These are phyloP conservation scores for Stagonosporopsis chrysanthemi DNA, from an alignment of 2,329 filamentous ascomycete species.

Conservation along the genomic window DNA sequence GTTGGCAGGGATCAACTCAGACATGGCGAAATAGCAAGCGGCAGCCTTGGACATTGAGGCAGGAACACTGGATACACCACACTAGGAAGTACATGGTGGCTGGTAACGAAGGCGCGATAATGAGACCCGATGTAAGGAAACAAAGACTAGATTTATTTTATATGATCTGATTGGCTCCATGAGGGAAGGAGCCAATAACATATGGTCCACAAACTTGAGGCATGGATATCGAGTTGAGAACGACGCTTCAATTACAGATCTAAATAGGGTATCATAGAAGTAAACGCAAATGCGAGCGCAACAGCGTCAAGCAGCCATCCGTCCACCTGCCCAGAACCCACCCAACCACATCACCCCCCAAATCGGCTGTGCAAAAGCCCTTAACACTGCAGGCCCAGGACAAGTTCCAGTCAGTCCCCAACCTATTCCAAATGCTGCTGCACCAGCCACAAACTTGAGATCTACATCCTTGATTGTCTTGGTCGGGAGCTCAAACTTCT, in stretches of 20 bases:
- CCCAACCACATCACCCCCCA: conserved; percentile 59
- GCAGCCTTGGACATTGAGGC: conserved; percentile 2
- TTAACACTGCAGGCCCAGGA: conserved; percentile 60
- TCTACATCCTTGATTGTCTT: conserved; percentile 58
- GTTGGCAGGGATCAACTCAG: background rate
- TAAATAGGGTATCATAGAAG: conserved; percentile 1
- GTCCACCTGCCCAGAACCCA: conserved; percentile 55
- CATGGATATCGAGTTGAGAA: too few species aligned
- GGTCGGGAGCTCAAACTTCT: conserved; percentile 54
- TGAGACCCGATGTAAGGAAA: background rate
- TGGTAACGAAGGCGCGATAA: background rate
- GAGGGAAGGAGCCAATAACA: too few species aligned
- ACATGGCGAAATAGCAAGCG: background rate
- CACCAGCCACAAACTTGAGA: conserved; percentile 57
- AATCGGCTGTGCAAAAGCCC: conserved; percentile 55
- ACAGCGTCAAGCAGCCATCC: background rate
- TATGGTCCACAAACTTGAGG: background rate
- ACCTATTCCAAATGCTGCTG: conserved; percentile 58
- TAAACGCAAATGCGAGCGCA: background rate
- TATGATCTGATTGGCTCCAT: background rate
- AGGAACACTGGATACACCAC: background rate
- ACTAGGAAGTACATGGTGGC: background rate
- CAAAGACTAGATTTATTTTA: background rate
- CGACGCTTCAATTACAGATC: background rate
- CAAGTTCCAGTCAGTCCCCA: conserved; percentile 62